Evolutionary conservation across 805 yeast species (phyloP), one percentile per base, ranked within the genome.

Genomic region (Candida oleophila): DNA sequence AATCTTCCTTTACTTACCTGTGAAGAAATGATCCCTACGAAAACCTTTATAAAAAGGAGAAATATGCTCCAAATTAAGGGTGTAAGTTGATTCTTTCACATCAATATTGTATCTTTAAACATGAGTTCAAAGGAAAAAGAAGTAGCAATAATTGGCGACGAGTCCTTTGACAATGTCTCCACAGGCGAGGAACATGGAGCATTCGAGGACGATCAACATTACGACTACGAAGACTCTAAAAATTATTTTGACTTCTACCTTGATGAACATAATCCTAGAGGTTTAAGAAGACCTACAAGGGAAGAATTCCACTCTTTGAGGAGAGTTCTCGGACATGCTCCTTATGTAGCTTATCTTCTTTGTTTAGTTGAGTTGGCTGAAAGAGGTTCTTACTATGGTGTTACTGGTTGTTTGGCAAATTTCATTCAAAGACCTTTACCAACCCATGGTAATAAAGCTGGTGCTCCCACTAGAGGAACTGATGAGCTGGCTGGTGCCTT

Each of bases 381-480:
- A 60, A 69, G 82, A 64, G 82, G 78, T 45, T 76, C 81, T 4
- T 78, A 77, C 55, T 78, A 74, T 52, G 78, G 81, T 20, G 68
- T 69, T 8, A 55, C 65, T 35, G 74, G 74, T 53, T 57, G 73
- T 40, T 65, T 77, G 45, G 60, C 76, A 25, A 78, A 78, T 55
- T 77, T 77, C 52, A 69, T 77, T 46, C 77, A 73, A 62, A 68
- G 80, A 62, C 77, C 79, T n/a, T 60, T 77, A 41, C 82, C 82
- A 12, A 59, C 56, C 33, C 76, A 76, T 39, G 73, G 78, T 15
- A 71, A 73, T 21, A 69, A 68, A 14, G 75, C 79, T 40, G 76
- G 77, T 49, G 73, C 76, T 18, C 66, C 73, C 2, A 61, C 64
- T 4, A 60, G 54, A 19, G 45, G 57, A 9, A 65, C 57, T 48